Base-by-base conservation (phyloP, 495 filamentous ascomycete species). In the Trichoderma virens region DNA sequence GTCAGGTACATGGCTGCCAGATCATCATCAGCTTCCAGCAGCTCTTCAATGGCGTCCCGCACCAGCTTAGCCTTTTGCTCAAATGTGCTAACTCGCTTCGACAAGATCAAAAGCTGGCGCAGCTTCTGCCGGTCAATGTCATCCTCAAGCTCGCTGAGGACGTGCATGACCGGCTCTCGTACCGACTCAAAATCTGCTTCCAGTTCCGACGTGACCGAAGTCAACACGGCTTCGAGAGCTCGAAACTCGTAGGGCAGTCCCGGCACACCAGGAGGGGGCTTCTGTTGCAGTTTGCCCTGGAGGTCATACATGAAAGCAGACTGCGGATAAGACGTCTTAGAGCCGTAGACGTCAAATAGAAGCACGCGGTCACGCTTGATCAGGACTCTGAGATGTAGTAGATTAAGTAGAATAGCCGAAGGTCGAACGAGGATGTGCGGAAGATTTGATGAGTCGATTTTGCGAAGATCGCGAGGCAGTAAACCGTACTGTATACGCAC, bases 1-100 rank as follows among this genome's bases (percentile, higher is more conserved):
- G 88, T 90, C 65, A 98, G 75, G 70, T 98, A 98, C 94, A 98
- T 98, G 66, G 90, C 83, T 20, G 92, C 88, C 32, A 98, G 79
- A 72, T 98, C 94, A 72, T 98, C 94, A 71, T 98, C 94, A 8
- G 95, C 94, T 73, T 98, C 94, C n/a, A 98, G 80, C 5, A 98
- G 75, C 76, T 98, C 95, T 66, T 97, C 92, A 47, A 98, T 92
- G 30, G 94, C 90, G 70, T 98, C 94, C 45, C 94, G 86, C 43
- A 98, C 95, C 11, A 98, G 79, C 62, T 92, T 89, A 13, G 94
- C 93, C 72, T 96, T 98, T 69, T 97, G 94, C 73, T 97, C 94
- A 71, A 98, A 98, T 7, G 93, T 96, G 73, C 92, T 94, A 59
- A 98, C 80, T 70, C 93, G 90, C 76, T 98, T 98, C 31, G 91